Evolutionary conservation across 129 eudicot species (phyloP), one percentile per base, ranked within the genome.

Genomic region (Kitagawia praeruptora): DNA sequence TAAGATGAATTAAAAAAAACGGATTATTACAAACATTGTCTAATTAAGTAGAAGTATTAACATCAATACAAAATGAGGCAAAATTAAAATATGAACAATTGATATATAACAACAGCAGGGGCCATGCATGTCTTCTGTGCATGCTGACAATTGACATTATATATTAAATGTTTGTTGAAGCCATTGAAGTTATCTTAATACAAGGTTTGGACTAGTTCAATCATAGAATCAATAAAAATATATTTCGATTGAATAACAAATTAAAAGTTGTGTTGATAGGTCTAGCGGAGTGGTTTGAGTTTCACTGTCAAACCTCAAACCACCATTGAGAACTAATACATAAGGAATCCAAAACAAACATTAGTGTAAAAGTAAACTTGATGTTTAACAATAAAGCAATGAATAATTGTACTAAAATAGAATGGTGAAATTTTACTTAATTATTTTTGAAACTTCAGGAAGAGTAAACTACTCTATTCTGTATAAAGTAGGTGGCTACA

Each of bases 261-360:
- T 23, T n/a, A n/a, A 25, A 44, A 10, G 21, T 44, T 74, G 16
- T 42, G 76, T 3, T n/a, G 54, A n/a, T 4, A 44, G 51, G 38
- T 74, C 54, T 44, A n/a, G n/a, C 21, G 0, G 54, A 74, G 77
- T 74, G 77, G 77, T 74, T 74, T 74, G 27, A 13, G 56, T 44
- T 74, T 74, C 77, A 44, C 77, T 44, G 28, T 74, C 77, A 4
- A 74, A 44, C 77, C 77, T 74, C 77, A 11, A 74, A 44, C 77
- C 77, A 74, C 56, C 77, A 6, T 5, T 46, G 38, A 25, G 53
- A 74, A 74, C 27, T 40, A 74, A n/a, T 44, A 74, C 21, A 44
- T 44, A 38, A 48, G 45, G 76, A 73, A 73, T 40, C 76, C 76
- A 69, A 28, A 73, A 53, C 83, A 80, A 74, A 39, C 81, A 66